Conservation (phyloP, 345 rosid genomes). For the Crucihimalaya himalaica region DNA sequence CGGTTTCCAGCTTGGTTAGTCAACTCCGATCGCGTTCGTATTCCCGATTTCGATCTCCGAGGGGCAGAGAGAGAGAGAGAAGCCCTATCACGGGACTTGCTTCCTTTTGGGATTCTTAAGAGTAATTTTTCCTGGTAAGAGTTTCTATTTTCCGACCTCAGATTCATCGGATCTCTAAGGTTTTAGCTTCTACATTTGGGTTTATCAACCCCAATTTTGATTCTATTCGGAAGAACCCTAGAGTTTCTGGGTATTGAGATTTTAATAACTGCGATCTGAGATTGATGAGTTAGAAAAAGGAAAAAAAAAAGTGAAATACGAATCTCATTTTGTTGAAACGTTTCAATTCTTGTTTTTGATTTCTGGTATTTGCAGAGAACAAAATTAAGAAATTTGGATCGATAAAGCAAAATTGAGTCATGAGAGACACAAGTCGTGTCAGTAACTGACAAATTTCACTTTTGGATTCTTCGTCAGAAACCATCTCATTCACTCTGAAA, state of each 20-base stretch:
- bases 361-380: too few relatives aligned
- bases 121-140: slow-evolving; percentile 14
- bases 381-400: slow-evolving; percentile 27
- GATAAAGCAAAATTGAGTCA: slow-evolving; percentile 22
- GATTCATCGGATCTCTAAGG: slow-evolving; percentile 23
- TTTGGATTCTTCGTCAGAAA: slow-evolving; percentile 37
- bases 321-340: background rate
- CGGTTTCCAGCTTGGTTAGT: background rate
- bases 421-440: slow-evolving; percentile 47
- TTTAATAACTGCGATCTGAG: slow-evolving; percentile 14
- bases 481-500: slow-evolving; percentile 13
- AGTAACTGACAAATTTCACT: slow-evolving; percentile 30
- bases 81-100: slow-evolving; percentile 16
- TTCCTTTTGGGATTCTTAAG: background rate
- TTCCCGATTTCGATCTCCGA: slow-evolving; percentile 20
- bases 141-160: background rate
- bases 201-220: slow-evolving; percentile 15
- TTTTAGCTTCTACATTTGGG: slow-evolving; percentile 17
- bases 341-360: too few relatives aligned
- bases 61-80: background rate
- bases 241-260: slow-evolving; percentile 6
- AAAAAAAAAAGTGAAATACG: background rate
- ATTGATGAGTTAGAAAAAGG: background rate
- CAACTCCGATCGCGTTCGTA: slow-evolving; percentile 11
- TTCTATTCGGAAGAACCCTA: slow-evolving; percentile 31